Evolutionary conservation across 306 rosid species (phyloP), one percentile per base, ranked within the genome.

Genomic region (Sindora glabra): DNA sequence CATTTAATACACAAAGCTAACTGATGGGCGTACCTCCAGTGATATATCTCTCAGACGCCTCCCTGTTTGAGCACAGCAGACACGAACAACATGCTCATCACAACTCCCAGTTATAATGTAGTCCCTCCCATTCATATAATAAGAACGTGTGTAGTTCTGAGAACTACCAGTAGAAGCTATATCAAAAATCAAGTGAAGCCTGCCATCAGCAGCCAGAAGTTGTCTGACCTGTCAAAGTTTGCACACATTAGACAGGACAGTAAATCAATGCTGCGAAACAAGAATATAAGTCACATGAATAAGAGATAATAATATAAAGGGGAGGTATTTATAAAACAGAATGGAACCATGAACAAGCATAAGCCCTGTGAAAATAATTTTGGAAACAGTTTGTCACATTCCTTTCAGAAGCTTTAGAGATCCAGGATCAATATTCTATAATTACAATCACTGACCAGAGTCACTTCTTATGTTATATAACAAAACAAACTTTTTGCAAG

Each of bases 81-180:
- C 48, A 56, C 90, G 87, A n/a, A 85, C 89, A 11, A 83, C 74
- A 32, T 88, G 90, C 61, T 88, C 96, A 61, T 88, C 96, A 80
- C 86, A 85, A 74, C 94, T 88, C 67, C 96, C 96, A 57, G 89
- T 85, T 18, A 88, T 80, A 57, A 88, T 82, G 63, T 82, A 88
- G 74, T 88, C 96, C 70, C 90, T 74, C 64, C 96, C 90, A 60
- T 88, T 88, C 94, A 85, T 77, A 79, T 88, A 88, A 78, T 85
- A 88, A 25, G 94, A 85, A 29, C 94, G 87, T 33, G 96, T 85
- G 70, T 85, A 88, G 58, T 88, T 88, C 58, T 85, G 90, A 59
- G 84, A 68, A 61, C 90, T 82, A 69, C 86, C 81, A 1, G 84
- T 85, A 16, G 87, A 74, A 68, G 94, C 86, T 66, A 85, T 88